Evolutionary conservation across 306 rosid genomes (phyloP).

Genomic region (Quercus gilva): DNA sequence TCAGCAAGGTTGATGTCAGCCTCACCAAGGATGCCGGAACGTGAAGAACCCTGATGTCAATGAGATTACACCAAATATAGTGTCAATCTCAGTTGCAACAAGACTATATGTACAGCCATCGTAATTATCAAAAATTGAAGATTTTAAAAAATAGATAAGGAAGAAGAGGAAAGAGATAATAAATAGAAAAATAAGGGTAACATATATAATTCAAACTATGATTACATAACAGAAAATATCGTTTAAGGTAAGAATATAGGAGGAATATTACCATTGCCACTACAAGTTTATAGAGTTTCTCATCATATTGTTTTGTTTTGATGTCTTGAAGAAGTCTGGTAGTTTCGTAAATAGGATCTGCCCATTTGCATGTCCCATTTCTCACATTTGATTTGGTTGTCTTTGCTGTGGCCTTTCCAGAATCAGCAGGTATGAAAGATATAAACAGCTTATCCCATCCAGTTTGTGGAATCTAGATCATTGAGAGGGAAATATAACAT

Average conservation of each 20-base stretch:
- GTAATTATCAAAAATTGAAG: not conserved
- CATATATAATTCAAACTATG: not conserved
- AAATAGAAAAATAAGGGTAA: not conserved
- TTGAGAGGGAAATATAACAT: constrained; percentile 21
- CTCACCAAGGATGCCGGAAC: constrained; percentile 97
- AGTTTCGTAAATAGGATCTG: constrained; percentile 96
- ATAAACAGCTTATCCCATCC: constrained; percentile 98
- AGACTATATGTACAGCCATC: constrained; percentile 13
- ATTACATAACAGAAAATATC: not conserved
- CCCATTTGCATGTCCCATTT: constrained; percentile 98
- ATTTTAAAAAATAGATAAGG: too few species aligned
- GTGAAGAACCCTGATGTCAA: constrained; percentile 77
- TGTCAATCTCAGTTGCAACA: constrained; percentile 30
- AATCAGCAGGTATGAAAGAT: constrained; percentile 78
- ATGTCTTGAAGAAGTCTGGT: constrained; percentile 92
- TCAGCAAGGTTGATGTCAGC: constrained; percentile 82
- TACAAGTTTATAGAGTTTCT: constrained; percentile 81
- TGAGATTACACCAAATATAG: constrained; percentile 32
- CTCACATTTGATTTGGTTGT: constrained; percentile 97
- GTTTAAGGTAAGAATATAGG: not conserved
- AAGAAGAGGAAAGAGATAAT: not conserved
- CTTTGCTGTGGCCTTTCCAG: constrained; percentile 86
- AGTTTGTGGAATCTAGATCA: constrained; percentile 80
- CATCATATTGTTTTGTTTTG: constrained; percentile 82
- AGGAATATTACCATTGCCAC: constrained; percentile 79